phyloP scores from a whole-genome alignment of 306 rosid genomes.

The Elaeagnus macrophylla region DNA sequence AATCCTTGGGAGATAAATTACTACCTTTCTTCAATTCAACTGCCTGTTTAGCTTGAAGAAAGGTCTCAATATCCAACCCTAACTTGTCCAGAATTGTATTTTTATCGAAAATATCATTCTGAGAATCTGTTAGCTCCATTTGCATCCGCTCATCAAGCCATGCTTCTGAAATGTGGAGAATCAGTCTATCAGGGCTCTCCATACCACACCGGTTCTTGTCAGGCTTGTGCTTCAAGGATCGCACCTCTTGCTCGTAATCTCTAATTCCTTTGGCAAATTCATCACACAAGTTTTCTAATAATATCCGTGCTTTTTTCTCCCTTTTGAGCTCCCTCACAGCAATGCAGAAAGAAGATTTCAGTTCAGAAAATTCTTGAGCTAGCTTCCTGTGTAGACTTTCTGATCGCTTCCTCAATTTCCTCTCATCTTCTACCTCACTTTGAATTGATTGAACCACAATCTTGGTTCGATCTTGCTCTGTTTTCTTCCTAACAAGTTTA shows the following conservation, averaged over 20 bases:
- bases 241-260: slow-evolving; percentile 57
- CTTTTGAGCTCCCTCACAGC: slow-evolving; percentile 56
- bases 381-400: slow-evolving; percentile 58
- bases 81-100: slow-evolving; percentile 56
- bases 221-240: slow-evolving; percentile 32
- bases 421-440: slow-evolving; percentile 60
- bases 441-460: slow-evolving; percentile 30
- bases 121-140: slow-evolving; percentile 40
- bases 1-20: slow-evolving; percentile 34
- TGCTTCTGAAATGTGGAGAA: slow-evolving; percentile 75
- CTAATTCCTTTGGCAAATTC: slow-evolving; percentile 74
- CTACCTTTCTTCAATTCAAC: slow-evolving; percentile 26
- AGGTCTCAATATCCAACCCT: slow-evolving; percentile 65
- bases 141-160: slow-evolving; percentile 86
- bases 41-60: slow-evolving; percentile 57
- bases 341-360: slow-evolving; percentile 43
- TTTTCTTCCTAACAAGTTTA: slow-evolving; percentile 31
- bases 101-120: slow-evolving; percentile 27
- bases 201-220: slow-evolving; percentile 29
- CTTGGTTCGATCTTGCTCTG: slow-evolving; percentile 31
- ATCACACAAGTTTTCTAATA: slow-evolving; percentile 68
- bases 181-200: slow-evolving; percentile 33
- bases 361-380: slow-evolving; percentile 48
- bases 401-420: slow-evolving; percentile 48
- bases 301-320: slow-evolving; percentile 59